These are phyloP conservation scores for Globisporangium yorkense DNA, from an alignment of 352 stramenopile species.

Conservation along the genomic window DNA sequence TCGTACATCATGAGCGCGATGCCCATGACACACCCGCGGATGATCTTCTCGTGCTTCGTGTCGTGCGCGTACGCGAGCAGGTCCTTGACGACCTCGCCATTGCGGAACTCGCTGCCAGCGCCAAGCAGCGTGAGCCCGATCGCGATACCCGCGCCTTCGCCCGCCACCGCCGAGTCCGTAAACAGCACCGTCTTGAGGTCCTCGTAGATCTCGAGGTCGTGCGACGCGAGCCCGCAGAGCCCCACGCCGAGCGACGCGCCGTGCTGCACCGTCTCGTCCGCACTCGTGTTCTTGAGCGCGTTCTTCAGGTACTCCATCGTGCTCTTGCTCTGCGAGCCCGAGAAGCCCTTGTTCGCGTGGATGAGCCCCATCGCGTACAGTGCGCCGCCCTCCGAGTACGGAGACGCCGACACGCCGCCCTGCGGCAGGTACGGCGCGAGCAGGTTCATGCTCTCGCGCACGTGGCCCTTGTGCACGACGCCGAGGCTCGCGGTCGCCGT, in stretches of 20 bases:
- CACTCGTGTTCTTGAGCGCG: slow-evolving; percentile 75
- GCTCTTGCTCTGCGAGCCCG: slow-evolving; percentile 72
- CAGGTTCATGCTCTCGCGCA: slow-evolving; percentile 97
- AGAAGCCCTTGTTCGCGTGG: slow-evolving; percentile 94
- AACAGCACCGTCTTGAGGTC: slow-evolving; percentile 97
- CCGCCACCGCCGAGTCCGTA: slow-evolving; percentile 96
- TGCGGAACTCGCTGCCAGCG: slow-evolving; percentile 83
- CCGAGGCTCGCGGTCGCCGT: slow-evolving; percentile 97
- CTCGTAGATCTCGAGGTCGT: slow-evolving; percentile 93
- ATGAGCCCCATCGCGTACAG: slow-evolving; percentile 98
- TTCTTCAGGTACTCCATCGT: slow-evolving; percentile 87
- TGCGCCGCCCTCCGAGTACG: slow-evolving; percentile 96
- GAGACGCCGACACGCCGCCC: slow-evolving; percentile 79
- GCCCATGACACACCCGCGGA: slow-evolving; percentile 96
- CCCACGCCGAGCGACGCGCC: slow-evolving; percentile 96
- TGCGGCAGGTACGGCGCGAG: slow-evolving; percentile 97
- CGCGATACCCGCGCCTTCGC: slow-evolving; percentile 95
- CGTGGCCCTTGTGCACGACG: slow-evolving; percentile 97
- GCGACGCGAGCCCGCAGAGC: slow-evolving; percentile 93
- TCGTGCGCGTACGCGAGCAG: slow-evolving; percentile 97
- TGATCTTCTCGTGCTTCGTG: slow-evolving; percentile 99
- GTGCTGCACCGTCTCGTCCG: slow-evolving; percentile 97
- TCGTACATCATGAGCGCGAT: slow-evolving; percentile 99
- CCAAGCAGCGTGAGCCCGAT: slow-evolving; percentile 98
- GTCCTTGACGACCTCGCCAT: slow-evolving; percentile 87